Evolutionary conservation across 192 early-diverging fungal genomes (phyloP).

Genomic region (Cetraspora pellucida): DNA sequence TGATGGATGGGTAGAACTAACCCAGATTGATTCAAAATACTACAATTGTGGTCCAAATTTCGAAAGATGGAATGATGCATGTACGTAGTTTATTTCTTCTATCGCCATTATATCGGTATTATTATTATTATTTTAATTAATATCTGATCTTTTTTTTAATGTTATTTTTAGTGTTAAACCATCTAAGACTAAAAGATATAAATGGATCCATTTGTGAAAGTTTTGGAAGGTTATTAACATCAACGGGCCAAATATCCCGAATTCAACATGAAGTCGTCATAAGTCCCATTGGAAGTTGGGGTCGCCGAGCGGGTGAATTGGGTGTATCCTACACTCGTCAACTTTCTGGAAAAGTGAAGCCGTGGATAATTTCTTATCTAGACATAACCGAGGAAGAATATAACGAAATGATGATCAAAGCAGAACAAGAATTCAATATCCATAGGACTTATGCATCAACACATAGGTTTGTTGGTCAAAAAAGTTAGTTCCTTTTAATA

Average conservation of each 20-base stretch:
- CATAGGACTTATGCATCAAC: neutral
- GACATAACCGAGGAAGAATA: neutral
- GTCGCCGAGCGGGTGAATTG: neutral
- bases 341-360: neutral
- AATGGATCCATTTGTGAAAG: neutral
- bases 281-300: neutral
- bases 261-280: neutral
- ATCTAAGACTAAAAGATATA: neutral
- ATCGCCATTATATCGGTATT: neutral
- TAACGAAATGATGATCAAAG: neutral
- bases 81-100: neutral
- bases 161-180: neutral
- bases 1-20: neutral
- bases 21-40: neutral
- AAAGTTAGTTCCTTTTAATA: neutral
- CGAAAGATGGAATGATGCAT: neutral
- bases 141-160: neutral
- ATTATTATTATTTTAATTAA: neutral
- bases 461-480: neutral
- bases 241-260: neutral
- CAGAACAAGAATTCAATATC: neutral
- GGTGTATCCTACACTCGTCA: neutral
- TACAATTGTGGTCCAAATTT: neutral
- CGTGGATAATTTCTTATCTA: neutral
- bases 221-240: neutral